Evolutionary conservation across 2,329 filamentous ascomycete species (phyloP).

Genomic region (Biscogniauxia marginata): DNA sequence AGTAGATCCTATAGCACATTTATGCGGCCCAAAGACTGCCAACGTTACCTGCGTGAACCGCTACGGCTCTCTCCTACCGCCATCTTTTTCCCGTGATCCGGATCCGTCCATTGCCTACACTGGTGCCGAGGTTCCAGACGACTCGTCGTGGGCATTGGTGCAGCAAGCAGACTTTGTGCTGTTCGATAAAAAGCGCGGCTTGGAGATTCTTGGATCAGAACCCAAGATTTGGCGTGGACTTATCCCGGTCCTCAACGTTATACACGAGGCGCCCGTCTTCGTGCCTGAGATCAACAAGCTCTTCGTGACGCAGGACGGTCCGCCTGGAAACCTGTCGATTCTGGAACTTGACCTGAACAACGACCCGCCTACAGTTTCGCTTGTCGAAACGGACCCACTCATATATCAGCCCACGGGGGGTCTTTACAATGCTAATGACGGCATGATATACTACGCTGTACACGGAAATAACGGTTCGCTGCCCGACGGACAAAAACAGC

Average conservation of each 20-base stretch:
- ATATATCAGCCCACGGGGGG: slow-evolving; percentile 6
- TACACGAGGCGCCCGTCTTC: slow-evolving; percentile 6
- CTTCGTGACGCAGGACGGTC: slow-evolving; percentile 5
- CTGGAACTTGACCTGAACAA: slow-evolving; percentile 4
- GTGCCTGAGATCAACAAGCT: slow-evolving; percentile 4
- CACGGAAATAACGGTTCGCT: slow-evolving; percentile 6
- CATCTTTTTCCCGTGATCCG: slow-evolving; percentile 2
- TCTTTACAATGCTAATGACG: slow-evolving; percentile 3
- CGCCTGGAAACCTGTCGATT: slow-evolving; percentile 6
- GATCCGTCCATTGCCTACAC: slow-evolving; percentile 1
- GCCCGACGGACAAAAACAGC: slow-evolving; percentile 5
- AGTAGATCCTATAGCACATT: not conserved
- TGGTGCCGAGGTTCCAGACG: slow-evolving; percentile 1
- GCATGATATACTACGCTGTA: slow-evolving; percentile 7
- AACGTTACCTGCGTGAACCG: slow-evolving; percentile 6
- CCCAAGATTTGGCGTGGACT: slow-evolving; percentile 2
- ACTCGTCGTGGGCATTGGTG: slow-evolving; percentile 4
- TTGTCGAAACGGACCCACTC: slow-evolving; percentile 2
- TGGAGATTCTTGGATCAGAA: slow-evolving; percentile 1
- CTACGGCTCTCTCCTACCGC: slow-evolving; percentile 1
- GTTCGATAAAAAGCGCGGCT: slow-evolving; percentile 1
- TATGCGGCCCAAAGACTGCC: slow-evolving; percentile 4
- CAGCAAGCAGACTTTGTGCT: slow-evolving; percentile 6
- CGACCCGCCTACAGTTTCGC: slow-evolving; percentile 1
- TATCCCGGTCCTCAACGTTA: slow-evolving; percentile 6